A percentile compares a stretch with the other conserved stretches of the same genome.
Evolutionary conservation across 148 eudicot species (phyloP).

Genomic region (Diospyros lotus): DNA sequence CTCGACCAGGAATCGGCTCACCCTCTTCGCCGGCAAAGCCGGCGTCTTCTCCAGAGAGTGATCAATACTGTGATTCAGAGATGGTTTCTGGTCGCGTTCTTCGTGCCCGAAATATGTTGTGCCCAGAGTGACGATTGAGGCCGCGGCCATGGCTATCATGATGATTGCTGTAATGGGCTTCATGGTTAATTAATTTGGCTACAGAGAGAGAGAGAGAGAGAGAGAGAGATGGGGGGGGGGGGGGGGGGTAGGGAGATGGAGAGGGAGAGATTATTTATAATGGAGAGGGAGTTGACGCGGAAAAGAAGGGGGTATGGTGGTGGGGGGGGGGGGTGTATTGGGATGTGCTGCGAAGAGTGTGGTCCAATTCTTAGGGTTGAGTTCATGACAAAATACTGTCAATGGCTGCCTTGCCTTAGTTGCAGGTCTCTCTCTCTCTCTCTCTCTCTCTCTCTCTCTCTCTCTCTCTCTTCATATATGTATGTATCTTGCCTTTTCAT

Average conservation of each 20-base stretch:
- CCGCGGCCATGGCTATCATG: slow-evolving; percentile 28
- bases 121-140: slow-evolving; percentile 18
- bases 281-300: slow-evolving; percentile 38
- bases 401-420: too few relatives aligned
- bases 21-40: slow-evolving; percentile 20
- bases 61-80: background rate
- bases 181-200: slow-evolving; percentile 6
- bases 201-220: background rate
- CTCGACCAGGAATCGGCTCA: slow-evolving; percentile 49
- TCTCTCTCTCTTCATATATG: too few relatives aligned
- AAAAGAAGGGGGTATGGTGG: slow-evolving; percentile 13
- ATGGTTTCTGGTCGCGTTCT: background rate
- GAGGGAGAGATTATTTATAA: background rate
- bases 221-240: background rate
- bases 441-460: too few relatives aligned
- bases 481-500: too few relatives aligned
- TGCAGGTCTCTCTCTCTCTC: too few relatives aligned
- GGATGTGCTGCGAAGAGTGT: slow-evolving; percentile 13
- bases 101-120: background rate
- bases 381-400: background rate
- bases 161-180: slow-evolving; percentile 19
- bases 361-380: slow-evolving; percentile 5
- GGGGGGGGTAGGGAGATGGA: background rate
- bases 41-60: background rate
- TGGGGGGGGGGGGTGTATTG: background rate